Percentiles rank a stretch among this genome's conserved stretches.
phyloP scores from a whole-genome alignment of 305 asterid genomes.

The Fraxinus latifolia region DNA sequence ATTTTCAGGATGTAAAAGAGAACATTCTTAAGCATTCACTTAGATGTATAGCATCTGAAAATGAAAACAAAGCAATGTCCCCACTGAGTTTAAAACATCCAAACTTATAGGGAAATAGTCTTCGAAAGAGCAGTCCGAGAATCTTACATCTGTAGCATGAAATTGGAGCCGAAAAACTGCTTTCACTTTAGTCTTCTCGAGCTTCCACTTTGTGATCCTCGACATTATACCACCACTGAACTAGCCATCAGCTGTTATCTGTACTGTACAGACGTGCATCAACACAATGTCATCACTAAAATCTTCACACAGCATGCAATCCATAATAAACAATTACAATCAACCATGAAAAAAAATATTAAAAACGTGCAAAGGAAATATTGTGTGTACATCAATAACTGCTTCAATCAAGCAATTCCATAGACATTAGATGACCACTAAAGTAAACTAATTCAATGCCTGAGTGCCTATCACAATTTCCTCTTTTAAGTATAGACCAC shows the following conservation, averaged over 20 bases:
- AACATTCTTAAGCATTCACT: not conserved
- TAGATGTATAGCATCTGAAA: not conserved
- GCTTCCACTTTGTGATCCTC: conserved; percentile 90
- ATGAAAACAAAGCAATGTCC: not conserved
- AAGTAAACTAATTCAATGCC: conserved; percentile 6
- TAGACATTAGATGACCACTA: not conserved
- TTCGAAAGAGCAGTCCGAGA: conserved; percentile 6
- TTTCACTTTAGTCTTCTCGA: conserved; percentile 94
- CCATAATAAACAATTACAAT: not conserved
- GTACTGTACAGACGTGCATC: conserved; percentile 3
- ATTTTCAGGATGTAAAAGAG: not conserved
- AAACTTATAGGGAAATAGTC: not conserved
- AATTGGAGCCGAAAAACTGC: conserved; percentile 98
- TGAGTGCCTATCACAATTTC: conserved; percentile 16
- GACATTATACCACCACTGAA: conserved; percentile 65
- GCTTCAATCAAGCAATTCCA: conserved; percentile 1
- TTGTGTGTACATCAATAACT: not conserved
- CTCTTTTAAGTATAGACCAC: conserved; percentile 6
- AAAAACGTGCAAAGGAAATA: not conserved
- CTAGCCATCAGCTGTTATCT: conserved; percentile 42
- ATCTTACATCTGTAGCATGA: conserved; percentile 89
- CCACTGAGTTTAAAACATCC: conserved; percentile 1
- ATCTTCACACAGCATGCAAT: conserved; percentile 19
- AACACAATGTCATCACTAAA: conserved; percentile 22
- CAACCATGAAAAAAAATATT: conserved; percentile 3